A percentile compares a stretch with the other conserved stretches of the same genome.
These are phyloP conservation scores for Helenozyma rhizophorensis DNA, from an alignment of 805 yeast genomes.

Conservation along the genomic window DNA sequence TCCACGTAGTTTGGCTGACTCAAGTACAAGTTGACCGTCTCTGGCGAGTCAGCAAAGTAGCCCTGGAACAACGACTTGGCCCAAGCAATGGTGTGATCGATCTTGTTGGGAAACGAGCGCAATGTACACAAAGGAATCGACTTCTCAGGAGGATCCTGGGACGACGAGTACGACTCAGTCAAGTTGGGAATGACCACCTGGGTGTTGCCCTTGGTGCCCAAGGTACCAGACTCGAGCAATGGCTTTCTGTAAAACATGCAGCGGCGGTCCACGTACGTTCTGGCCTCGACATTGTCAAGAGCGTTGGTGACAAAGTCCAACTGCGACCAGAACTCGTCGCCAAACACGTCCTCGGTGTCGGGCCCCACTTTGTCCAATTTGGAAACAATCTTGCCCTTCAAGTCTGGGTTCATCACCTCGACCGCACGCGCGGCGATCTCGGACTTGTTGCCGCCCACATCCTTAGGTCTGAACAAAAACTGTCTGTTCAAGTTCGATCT, in stretches of 20 bases:
- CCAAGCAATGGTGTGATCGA: constrained; percentile 99
- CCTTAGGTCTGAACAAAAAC: constrained; percentile 89
- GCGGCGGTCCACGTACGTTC: constrained; percentile 95
- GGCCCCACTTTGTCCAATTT: constrained; percentile 86
- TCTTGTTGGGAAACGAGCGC: constrained; percentile 95
- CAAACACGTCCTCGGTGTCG: constrained; percentile 84
- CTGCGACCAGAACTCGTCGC: constrained; percentile 78
- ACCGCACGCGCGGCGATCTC: constrained; percentile 89
- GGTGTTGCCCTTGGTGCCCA: constrained; percentile 97
- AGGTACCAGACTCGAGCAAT: constrained; percentile 90
- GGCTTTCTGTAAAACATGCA: constrained; percentile 92
- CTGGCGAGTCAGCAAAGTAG: constrained; percentile 85
- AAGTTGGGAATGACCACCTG: constrained; percentile 92
- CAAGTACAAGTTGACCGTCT: constrained; percentile 85
- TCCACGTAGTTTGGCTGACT: constrained; percentile 92
- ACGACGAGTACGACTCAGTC: constrained; percentile 93
- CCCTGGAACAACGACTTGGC: constrained; percentile 94
- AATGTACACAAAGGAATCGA: constrained; percentile 95
- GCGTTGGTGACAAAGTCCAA: constrained; percentile 95
- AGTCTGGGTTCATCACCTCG: constrained; percentile 76
- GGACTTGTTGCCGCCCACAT: constrained; percentile 88
- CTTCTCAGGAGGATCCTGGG: constrained; percentile 98
- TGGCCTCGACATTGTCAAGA: constrained; percentile 94
- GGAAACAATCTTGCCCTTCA: constrained; percentile 71
- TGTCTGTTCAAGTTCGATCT: constrained; percentile 95